phyloP scores from a whole-genome alignment of 345 rosid species.

The Salix arbutifolia region DNA sequence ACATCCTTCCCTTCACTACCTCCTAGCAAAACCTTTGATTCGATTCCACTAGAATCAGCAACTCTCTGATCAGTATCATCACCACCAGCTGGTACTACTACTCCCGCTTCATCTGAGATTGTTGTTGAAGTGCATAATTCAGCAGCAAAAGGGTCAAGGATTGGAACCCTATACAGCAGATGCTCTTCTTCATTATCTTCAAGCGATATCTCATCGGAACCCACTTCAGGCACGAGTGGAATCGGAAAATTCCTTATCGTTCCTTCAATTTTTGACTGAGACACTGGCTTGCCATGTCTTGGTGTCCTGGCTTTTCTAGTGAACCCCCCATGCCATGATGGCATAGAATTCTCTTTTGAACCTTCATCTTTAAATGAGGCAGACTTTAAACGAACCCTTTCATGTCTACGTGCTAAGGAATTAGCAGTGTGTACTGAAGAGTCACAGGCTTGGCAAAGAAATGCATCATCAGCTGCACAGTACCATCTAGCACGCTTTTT shows the following conservation, averaged over 20 bases:
- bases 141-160: slow-evolving; percentile 55
- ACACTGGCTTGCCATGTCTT: slow-evolving; percentile 38
- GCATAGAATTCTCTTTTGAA: slow-evolving; percentile 16
- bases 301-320: slow-evolving; percentile 83
- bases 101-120: slow-evolving; percentile 21
- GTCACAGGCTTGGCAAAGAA: slow-evolving; percentile 88
- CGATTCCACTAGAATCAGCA: slow-evolving; percentile 12
- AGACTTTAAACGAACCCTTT: slow-evolving; percentile 69
- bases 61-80: background rate
- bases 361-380: slow-evolving; percentile 32
- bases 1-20: slow-evolving; percentile 7
- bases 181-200: slow-evolving; percentile 63
- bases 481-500: slow-evolving; percentile 82
- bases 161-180: slow-evolving; percentile 81
- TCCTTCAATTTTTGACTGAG: slow-evolving; percentile 5
- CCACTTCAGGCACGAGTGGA: slow-evolving; percentile 70
- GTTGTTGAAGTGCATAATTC: slow-evolving; percentile 42
- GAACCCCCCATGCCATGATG: slow-evolving; percentile 77
- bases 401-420: slow-evolving; percentile 74
- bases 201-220: slow-evolving; percentile 50
- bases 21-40: slow-evolving; percentile 8
- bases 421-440: slow-evolving; percentile 83
- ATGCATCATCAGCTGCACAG: slow-evolving; percentile 95
- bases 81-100: background rate
- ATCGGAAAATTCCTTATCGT: slow-evolving; percentile 9